A percentile compares a stretch with the other conserved stretches of the same genome.
These are phyloP conservation scores for Narthecium ossifragum DNA, from an alignment of 106 monocot species.

Conservation along the genomic window DNA sequence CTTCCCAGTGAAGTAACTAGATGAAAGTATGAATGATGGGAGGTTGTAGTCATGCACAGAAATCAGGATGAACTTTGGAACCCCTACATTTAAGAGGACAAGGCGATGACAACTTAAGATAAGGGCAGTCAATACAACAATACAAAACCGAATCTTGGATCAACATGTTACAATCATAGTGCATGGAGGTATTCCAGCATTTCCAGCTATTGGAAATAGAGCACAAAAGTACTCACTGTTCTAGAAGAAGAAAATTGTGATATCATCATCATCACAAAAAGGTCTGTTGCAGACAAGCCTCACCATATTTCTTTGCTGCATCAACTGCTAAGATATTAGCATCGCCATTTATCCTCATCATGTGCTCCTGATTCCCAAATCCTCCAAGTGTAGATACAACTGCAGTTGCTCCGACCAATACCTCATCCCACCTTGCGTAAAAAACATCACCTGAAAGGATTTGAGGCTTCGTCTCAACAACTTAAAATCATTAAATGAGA, in stretches of 20 bases:
- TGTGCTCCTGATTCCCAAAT: constrained; percentile 81
- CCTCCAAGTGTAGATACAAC: constrained; percentile 84
- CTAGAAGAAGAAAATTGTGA: too few relatives aligned
- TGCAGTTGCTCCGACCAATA: constrained; percentile 69
- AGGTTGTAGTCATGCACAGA: constrained; percentile 91
- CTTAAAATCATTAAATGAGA: not conserved
- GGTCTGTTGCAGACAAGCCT: not conserved
- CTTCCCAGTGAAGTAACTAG: constrained; percentile 86
- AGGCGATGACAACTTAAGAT: not conserved
- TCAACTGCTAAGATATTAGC: constrained; percentile 68
- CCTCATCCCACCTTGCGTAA: constrained; percentile 68
- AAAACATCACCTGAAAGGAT: constrained; percentile 89
- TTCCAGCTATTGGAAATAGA: too few relatives aligned
- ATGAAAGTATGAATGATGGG: constrained; percentile 56
- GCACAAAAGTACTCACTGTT: too few relatives aligned
- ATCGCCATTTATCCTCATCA: constrained; percentile 88
- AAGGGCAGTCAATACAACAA: not conserved
- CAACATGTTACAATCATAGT: too few relatives aligned
- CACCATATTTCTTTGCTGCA: constrained; percentile 86
- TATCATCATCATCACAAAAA: not conserved
- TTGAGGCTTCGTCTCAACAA: too few relatives aligned
- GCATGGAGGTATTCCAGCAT: too few relatives aligned
- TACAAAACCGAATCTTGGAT: too few relatives aligned
- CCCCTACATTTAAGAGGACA: constrained; percentile 31
- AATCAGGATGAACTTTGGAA: constrained; percentile 77